phyloP scores from a whole-genome alignment of 2,329 filamentous ascomycete genomes.

The Xylariales sp. region DNA sequence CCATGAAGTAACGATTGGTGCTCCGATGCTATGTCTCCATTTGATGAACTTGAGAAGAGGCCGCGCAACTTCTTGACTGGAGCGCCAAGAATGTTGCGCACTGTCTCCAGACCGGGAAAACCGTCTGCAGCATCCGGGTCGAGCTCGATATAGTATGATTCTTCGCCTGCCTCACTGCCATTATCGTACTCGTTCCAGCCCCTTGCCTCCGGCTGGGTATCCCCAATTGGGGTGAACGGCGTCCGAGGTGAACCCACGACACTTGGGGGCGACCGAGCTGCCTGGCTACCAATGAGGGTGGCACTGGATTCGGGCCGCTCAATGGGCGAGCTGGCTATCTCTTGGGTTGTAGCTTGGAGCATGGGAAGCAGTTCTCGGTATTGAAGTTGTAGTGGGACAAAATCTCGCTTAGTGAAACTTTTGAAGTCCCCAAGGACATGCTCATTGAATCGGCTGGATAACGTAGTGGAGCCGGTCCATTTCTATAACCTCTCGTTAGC shows the following conservation, averaged over 20 bases:
- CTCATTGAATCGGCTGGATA: slow-evolving; percentile 63
- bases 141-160: slow-evolving; percentile 69
- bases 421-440: slow-evolving; percentile 62
- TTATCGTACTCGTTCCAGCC: slow-evolving; percentile 91
- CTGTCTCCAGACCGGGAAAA: slow-evolving; percentile 60
- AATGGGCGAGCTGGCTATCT: slow-evolving; percentile 22
- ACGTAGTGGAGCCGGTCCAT: slow-evolving; percentile 70
- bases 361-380: slow-evolving; percentile 45
- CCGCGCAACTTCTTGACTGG: slow-evolving; percentile 46
- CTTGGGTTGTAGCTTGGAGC: slow-evolving; percentile 41
- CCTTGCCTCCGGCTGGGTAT: slow-evolving; percentile 14
- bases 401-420: slow-evolving; percentile 67
- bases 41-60: slow-evolving; percentile 1
- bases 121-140: slow-evolving; percentile 59
- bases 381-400: slow-evolving; percentile 45
- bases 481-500: too few species aligned
- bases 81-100: slow-evolving; percentile 46
- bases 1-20: slow-evolving; percentile 21
- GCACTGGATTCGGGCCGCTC: slow-evolving; percentile 15
- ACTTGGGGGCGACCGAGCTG: slow-evolving; percentile 11
- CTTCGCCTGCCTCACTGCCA: slow-evolving; percentile 63
- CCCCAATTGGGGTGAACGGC: slow-evolving; percentile 10
- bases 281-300: slow-evolving; percentile 10
- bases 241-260: slow-evolving; percentile 9
- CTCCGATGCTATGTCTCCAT: slow-evolving; percentile 14